A percentile compares a stretch with the other conserved stretches of the same genome.
phyloP scores from a whole-genome alignment of 768 basidiomycete genomes.

The Suillus decipiens region DNA sequence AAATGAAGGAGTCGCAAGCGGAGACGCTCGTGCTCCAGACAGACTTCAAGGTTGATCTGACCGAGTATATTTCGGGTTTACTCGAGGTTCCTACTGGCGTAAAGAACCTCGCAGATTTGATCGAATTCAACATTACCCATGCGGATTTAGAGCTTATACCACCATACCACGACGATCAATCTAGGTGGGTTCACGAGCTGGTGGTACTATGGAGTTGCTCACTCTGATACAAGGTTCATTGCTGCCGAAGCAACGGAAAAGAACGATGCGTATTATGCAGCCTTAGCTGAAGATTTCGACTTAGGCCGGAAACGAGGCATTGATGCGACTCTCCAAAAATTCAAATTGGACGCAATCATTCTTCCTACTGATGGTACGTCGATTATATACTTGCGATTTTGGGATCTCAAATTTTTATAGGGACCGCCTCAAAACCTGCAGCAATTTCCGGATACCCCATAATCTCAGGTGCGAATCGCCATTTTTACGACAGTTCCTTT shows the following conservation, averaged over 20 bases:
- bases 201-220: background rate
- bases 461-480: slow-evolving; percentile 51
- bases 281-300: slow-evolving; percentile 48
- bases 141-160: slow-evolving; percentile 46
- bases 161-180: slow-evolving; percentile 38
- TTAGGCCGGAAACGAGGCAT: slow-evolving; percentile 56
- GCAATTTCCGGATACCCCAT: slow-evolving; percentile 70
- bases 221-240: slow-evolving; percentile 18
- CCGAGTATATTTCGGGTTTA: slow-evolving; percentile 48
- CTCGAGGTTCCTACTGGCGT: slow-evolving; percentile 58
- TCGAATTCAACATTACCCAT: slow-evolving; percentile 56
- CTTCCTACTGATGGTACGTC: slow-evolving; percentile 43
- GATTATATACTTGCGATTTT: background rate
- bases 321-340: slow-evolving; percentile 48
- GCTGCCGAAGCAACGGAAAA: slow-evolving; percentile 31
- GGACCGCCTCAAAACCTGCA: slow-evolving; percentile 33
- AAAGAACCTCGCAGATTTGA: slow-evolving; percentile 55
- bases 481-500: background rate
- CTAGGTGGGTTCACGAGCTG: slow-evolving; percentile 26
- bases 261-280: slow-evolving; percentile 43
- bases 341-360: slow-evolving; percentile 54
- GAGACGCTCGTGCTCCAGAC: slow-evolving; percentile 53
- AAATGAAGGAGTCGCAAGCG: slow-evolving; percentile 46
- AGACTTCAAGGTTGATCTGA: slow-evolving; percentile 65
- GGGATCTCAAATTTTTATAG: slow-evolving; percentile 11